Evolutionary conservation across 495 filamentous ascomycete genomes (phyloP), one percentile per base, ranked within the genome.

Genomic region (Penicillium goetzii): DNA sequence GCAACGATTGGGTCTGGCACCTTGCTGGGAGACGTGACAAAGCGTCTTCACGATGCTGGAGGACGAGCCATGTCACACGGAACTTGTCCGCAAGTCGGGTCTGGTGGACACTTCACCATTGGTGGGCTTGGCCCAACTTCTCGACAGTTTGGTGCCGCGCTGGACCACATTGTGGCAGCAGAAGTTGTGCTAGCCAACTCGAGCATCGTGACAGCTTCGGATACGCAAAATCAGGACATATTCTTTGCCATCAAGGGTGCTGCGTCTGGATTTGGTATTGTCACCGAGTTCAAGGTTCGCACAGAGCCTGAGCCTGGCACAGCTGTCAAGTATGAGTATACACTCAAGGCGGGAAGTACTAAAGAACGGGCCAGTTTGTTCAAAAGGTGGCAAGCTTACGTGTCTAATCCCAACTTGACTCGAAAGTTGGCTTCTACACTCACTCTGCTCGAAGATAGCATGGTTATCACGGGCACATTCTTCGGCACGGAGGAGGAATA

Each of bases 71-170:
- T 92, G 6, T 72, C 90, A 0, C 90, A 90, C 64, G 90, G 88
- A 19, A 85, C 85, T 14, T 89, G 85, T 60, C 83, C 88, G 8
- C 69, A 77, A n/a, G 84, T 91, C 32, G 91, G 91, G 17, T 82
- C 89, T 23, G 89, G 87, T 25, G 91, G 91, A 6, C 91, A 94
- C 71, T 81, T 84, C 53, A 88, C 88, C 0, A 88, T 92, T 57
- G 90, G 90, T 15, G 90, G 90, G 7, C 85, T 82, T 45, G 90
- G 90, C 0, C 78, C 83, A 28, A 78, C 76, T 8, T 86, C 86
- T 8, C 84, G 89, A 23, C 81, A 84, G 34, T 90, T 84, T 80
- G 90, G 90, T 19, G 70, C 85, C 0, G 78, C 87, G 0, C 72
- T 93, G 50, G 90, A 93, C 65, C 82, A 82, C 36, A 82, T 92